Evolutionary conservation across 2,329 filamentous ascomycete genomes (phyloP).

Genomic region (Scedosporium apiospermum): DNA sequence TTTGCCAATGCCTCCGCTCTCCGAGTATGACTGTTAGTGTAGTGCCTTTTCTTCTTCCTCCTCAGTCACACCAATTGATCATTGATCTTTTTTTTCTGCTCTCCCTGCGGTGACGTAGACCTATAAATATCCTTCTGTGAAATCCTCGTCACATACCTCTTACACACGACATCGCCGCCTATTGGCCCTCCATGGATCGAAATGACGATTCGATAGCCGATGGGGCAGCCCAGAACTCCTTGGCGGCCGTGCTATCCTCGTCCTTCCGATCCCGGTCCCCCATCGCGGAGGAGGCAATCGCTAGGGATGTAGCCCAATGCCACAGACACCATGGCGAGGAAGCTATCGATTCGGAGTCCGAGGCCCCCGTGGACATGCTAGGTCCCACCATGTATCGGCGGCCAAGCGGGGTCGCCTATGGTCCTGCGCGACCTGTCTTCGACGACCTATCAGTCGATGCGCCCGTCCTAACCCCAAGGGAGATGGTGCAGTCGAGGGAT

Average conservation of each 20-base stretch:
- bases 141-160: neutral
- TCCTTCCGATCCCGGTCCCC: slow-evolving; percentile 54
- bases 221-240: neutral
- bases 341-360: slow-evolving; percentile 22
- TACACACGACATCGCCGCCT: neutral
- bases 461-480: slow-evolving; percentile 40
- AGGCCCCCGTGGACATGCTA: slow-evolving; percentile 18
- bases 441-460: slow-evolving; percentile 43
- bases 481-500: slow-evolving; percentile 45
- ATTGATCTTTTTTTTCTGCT: neutral
- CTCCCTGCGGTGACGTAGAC: neutral
- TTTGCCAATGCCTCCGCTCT: too few species aligned
- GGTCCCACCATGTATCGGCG: slow-evolving; percentile 58
- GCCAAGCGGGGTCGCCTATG: slow-evolving; percentile 66
- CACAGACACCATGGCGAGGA: slow-evolving; percentile 42
- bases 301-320: slow-evolving; percentile 56
- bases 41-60: too few species aligned
- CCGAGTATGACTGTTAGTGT: too few species aligned
- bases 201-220: neutral
- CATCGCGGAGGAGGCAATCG: slow-evolving; percentile 55
- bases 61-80: too few species aligned
- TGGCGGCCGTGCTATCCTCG: slow-evolving; percentile 22
- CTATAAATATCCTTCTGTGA: neutral
- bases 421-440: slow-evolving; percentile 60
- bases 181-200: neutral